These are phyloP conservation scores for Scorias spongiosa DNA, from an alignment of 2,329 filamentous ascomycete genomes.

Conservation along the genomic window DNA sequence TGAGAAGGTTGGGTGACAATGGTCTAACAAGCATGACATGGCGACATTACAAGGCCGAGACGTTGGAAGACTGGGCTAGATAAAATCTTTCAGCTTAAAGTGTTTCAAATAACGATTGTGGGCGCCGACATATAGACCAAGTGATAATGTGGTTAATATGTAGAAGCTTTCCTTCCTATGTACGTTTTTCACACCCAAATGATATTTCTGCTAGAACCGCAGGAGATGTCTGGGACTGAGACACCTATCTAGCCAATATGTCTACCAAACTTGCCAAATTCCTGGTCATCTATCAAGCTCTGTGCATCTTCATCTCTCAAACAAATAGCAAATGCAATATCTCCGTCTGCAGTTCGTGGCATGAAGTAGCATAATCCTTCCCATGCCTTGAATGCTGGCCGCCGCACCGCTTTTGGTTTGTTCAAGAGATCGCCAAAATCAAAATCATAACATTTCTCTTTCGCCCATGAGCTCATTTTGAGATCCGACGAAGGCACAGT, in stretches of 20 bases:
- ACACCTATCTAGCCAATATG: background rate
- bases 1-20: too few species aligned
- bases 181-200: too few species aligned
- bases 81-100: too few species aligned
- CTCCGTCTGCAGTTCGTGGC: constrained; percentile 3
- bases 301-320: constrained; percentile 4
- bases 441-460: constrained; percentile 2
- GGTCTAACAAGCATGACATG: too few species aligned
- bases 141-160: too few species aligned
- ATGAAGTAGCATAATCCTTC: constrained; percentile 5
- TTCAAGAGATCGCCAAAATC: constrained; percentile 5
- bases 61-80: too few species aligned
- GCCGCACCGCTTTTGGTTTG: constrained; percentile 3
- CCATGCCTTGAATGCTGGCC: constrained; percentile 4
- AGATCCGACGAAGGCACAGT: background rate
- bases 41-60: too few species aligned
- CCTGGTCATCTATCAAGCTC: constrained; percentile 1
- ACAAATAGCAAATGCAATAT: constrained; percentile 4
- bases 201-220: too few species aligned
- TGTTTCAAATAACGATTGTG: too few species aligned
- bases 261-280: background rate
- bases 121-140: too few species aligned
- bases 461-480: constrained; percentile 5
- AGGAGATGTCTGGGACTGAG: too few species aligned
- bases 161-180: too few species aligned